Evolutionary conservation across 1,284 basidiomycete species (phyloP), one percentile per base, ranked within the genome.

Genomic region (Volvariella volvacea): DNA sequence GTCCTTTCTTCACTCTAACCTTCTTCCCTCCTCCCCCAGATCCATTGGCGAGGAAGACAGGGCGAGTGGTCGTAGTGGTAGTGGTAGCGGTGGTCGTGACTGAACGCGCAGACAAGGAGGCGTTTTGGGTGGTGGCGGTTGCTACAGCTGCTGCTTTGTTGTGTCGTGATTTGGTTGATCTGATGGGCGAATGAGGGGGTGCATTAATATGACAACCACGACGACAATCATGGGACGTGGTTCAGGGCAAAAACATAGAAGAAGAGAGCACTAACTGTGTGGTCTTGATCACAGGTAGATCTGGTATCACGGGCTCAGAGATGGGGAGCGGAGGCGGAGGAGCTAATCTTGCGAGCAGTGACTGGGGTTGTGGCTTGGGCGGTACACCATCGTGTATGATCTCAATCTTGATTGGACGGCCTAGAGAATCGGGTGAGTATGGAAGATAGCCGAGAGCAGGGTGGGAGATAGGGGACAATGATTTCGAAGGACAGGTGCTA

Each of bases 321-420:
- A 17, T 16, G 30, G 30, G 14, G 46, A 15, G 3, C 36, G 19
- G 15, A 45, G 49, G 25, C 22, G 44, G 30, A 39, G 50, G 44
- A 48, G 62, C n/a, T 42, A 30, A 45, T 28, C 36, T 32, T 8
- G 55, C 54, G 8, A 52, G 53, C 1, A 58, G 56, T 15, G 48
- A 39, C 43, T 37, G 33, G 32, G 53, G 41, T 36, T 44, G 43
- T 17, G 53, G 44, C 34, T 45, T 39, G 9, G 47, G 9, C 14
- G 57, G 48, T 17, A 53, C 50, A 8, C 59, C 59, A 56, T 85
- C 78, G 1, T 69, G 58, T 3, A 87, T 65, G 16, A 85, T 64
- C 56, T 87, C 83, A 46, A 87, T 81, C 56, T 79, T 80, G 44
- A 87, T 76, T 3, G 78, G 77, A 42, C 77, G 72, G 49, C 77